Evolutionary conservation across 148 eudicot species (phyloP).

Genomic region (Amaranthus palmeri): DNA sequence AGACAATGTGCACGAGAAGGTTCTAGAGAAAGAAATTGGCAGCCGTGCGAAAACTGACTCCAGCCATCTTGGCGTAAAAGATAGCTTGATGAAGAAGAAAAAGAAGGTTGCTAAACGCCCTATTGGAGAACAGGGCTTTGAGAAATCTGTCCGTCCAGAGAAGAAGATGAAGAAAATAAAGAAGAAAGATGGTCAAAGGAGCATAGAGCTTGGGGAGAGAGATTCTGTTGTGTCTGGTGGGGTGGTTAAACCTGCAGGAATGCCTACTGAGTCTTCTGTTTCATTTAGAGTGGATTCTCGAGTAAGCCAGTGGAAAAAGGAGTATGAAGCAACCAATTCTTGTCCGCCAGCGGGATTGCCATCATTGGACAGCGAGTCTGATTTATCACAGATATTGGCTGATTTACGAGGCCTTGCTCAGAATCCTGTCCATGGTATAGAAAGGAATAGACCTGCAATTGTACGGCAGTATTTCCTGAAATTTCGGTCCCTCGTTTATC

Average conservation of each 20-base stretch:
- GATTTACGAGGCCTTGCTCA: slow-evolving; percentile 66
- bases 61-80: neutral
- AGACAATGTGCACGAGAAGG: slow-evolving; percentile 19
- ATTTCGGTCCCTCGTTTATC: slow-evolving; percentile 59
- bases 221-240: slow-evolving; percentile 22
- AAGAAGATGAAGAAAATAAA: slow-evolving; percentile 45
- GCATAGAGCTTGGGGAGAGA: slow-evolving; percentile 17
- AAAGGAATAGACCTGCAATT: slow-evolving; percentile 32
- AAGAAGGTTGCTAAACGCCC: slow-evolving; percentile 39
- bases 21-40: slow-evolving; percentile 3
- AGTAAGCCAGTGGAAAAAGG: slow-evolving; percentile 20
- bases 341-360: slow-evolving; percentile 18
- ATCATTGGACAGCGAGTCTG: slow-evolving; percentile 19
- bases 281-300: slow-evolving; percentile 23
- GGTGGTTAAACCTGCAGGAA: slow-evolving; percentile 19
- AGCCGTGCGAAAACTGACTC: slow-evolving; percentile 6
- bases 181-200: slow-evolving; percentile 24
- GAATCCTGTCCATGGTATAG: slow-evolving; percentile 47
- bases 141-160: slow-evolving; percentile 27
- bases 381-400: slow-evolving; percentile 42
- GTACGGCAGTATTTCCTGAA: slow-evolving; percentile 41
- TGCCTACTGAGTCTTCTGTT: slow-evolving; percentile 20
- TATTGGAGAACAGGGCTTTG: slow-evolving; percentile 33
- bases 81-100: slow-evolving; percentile 37
- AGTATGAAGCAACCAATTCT: slow-evolving; percentile 16